phyloP scores from a whole-genome alignment of 352 stramenopile genomes.

The Phytopythium vexans region DNA sequence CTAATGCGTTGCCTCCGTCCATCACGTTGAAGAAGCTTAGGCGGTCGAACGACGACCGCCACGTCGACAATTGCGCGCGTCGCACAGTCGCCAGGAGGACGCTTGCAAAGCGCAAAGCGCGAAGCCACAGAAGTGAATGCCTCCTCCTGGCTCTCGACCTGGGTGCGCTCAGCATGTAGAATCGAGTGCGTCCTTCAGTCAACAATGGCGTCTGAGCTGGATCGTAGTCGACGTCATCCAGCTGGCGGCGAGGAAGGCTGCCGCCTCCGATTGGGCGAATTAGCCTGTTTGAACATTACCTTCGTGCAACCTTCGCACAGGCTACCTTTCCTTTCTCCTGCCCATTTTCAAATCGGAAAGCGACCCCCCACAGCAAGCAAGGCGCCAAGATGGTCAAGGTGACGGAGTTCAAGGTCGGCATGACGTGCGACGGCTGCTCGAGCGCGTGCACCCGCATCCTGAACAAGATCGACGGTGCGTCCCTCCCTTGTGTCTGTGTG shows the following conservation, averaged over 20 bases:
- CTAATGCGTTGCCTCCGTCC: no score
- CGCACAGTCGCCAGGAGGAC: no score
- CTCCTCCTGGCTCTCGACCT: no score
- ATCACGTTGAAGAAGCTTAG: no score
- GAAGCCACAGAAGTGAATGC: no score
- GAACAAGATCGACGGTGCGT: constrained; percentile 82
- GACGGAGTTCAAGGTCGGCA: constrained; percentile 89
- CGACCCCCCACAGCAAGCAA: constrained; percentile 12
- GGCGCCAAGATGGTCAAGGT: constrained; percentile 41
- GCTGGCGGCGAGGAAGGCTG: background rate
- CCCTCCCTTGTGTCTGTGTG: background rate
- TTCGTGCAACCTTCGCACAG: constrained; percentile 1
- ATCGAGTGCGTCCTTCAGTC: background rate
- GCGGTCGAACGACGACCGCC: no score
- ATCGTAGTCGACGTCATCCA: no score
- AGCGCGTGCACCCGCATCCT: constrained; percentile 88
- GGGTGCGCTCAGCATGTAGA: no score
- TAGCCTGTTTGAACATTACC: background rate
- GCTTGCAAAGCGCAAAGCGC: no score
- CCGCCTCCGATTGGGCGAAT: constrained; percentile 6
- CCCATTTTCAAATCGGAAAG: constrained; percentile 16
- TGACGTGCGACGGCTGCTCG: constrained; percentile 89
- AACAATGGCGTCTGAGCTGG: constrained; percentile 1
- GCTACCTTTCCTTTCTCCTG: background rate
- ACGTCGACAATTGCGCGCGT: no score